phyloP scores from a whole-genome alignment of 2,329 filamentous ascomycete species.

The Pyricularia sp. region DNA sequence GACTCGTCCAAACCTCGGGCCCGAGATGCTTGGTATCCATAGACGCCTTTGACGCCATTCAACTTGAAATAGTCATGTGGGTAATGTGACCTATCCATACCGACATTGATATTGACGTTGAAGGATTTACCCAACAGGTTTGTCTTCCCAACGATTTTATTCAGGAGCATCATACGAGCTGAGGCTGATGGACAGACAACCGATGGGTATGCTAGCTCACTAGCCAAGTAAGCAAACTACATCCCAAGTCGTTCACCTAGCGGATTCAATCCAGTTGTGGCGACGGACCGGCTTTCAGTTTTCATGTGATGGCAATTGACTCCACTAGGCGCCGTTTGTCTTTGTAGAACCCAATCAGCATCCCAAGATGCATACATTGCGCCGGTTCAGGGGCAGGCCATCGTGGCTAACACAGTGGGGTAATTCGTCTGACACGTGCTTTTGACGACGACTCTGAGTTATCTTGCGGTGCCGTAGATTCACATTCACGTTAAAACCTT shows the following conservation, averaged over 20 bases:
- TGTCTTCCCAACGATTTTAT: background rate
- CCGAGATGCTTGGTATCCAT: background rate
- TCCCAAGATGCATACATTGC: background rate
- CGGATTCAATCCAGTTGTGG: background rate
- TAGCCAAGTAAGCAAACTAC: background rate
- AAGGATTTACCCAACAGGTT: background rate
- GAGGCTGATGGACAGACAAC: too few species aligned
- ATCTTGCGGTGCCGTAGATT: background rate
- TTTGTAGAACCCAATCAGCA: background rate
- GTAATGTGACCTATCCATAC: background rate
- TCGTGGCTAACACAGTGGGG: background rate
- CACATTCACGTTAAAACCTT: too few species aligned
- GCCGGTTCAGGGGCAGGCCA: background rate
- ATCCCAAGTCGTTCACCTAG: too few species aligned
- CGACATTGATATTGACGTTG: background rate
- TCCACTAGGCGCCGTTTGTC: background rate
- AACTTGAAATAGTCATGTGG: background rate
- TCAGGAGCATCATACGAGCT: background rate
- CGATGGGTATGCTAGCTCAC: background rate
- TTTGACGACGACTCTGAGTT: background rate
- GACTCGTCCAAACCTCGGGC: background rate
- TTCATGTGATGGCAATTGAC: background rate
- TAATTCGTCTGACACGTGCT: background rate
- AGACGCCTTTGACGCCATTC: background rate
- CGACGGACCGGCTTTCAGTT: background rate